Evolutionary conservation across 768 basidiomycete genomes (phyloP).

Genomic region (Russula griseocarnosa): DNA sequence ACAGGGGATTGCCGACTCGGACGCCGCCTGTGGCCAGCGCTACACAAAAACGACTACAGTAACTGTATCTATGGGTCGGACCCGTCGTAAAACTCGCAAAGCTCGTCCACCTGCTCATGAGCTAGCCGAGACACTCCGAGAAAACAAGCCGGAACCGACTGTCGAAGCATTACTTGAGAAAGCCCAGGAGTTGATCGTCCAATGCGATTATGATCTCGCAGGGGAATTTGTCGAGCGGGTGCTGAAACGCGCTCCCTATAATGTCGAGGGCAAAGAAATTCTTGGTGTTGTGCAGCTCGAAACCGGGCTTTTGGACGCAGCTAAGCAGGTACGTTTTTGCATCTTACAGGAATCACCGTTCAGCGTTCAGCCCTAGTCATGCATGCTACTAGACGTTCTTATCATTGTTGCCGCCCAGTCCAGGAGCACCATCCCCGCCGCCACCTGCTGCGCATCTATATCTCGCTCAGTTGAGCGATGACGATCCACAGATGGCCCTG

Average conservation of each 20-base stretch:
- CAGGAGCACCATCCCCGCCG: conserved; percentile 54
- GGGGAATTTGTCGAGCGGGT: conserved; percentile 65
- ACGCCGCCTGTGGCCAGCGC: no score
- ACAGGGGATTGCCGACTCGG: no score
- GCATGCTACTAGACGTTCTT: conserved; percentile 53
- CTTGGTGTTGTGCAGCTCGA: conserved; percentile 77
- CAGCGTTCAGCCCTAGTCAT: background rate
- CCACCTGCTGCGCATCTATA: conserved; percentile 80
- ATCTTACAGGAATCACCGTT: background rate
- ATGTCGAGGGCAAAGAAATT: conserved; percentile 73
- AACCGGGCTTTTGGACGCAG: conserved; percentile 67
- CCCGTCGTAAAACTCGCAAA: conserved; percentile 35
- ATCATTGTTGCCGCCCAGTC: conserved; percentile 56
- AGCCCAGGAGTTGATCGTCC: conserved; percentile 73
- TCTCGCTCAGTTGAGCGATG: conserved; percentile 79
- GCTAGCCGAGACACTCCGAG: conserved; percentile 33
- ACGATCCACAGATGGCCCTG: conserved; percentile 69
- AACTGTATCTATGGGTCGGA: conserved; percentile 34
- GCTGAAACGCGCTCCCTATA: conserved; percentile 56
- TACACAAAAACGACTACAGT: no score
- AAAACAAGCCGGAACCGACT: conserved; percentile 39
- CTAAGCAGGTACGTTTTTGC: conserved; percentile 52
- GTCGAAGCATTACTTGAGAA: conserved; percentile 58
- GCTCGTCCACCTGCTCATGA: conserved; percentile 29
- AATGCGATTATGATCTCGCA: conserved; percentile 83